These are phyloP conservation scores for Botryococcus braunii DNA, from an alignment of 163 green algal genomes.

Conservation along the genomic window DNA sequence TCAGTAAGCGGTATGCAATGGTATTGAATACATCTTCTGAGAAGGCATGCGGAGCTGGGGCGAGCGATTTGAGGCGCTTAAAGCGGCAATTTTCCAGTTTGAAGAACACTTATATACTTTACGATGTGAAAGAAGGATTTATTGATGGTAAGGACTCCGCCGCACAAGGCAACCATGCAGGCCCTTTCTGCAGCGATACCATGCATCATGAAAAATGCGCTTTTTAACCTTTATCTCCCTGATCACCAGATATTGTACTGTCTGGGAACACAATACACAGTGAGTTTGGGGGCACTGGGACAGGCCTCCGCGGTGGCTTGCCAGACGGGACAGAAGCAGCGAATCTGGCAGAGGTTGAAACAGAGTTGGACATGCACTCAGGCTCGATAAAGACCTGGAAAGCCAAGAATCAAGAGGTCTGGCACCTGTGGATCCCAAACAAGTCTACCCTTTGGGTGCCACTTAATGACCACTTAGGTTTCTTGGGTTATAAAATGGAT, in stretches of 20 bases:
- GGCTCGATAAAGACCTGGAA: slow-evolving; percentile 30
- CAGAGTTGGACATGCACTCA: slow-evolving; percentile 27
- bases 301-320: slow-evolving; percentile 35
- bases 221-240: background rate
- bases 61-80: slow-evolving; percentile 40
- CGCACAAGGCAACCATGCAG: background rate
- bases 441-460: background rate
- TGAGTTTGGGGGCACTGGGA: background rate
- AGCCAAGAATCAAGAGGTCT: slow-evolving; percentile 22
- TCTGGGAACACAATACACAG: background rate
- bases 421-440: background rate
- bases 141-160: slow-evolving; percentile 19
- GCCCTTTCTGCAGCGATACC: background rate
- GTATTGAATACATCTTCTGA: slow-evolving; percentile 7
- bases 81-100: slow-evolving; percentile 46
- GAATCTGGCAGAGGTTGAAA: slow-evolving; percentile 31
- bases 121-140: slow-evolving; percentile 49
- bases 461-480: background rate
- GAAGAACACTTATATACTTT: slow-evolving; percentile 54
- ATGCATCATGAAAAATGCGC: background rate
- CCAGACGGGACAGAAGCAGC: slow-evolving; percentile 38
- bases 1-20: background rate
- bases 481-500: background rate
- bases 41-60: slow-evolving; percentile 24
- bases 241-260: background rate